Base-by-base conservation (phyloP, 805 yeast species). In the Cyberlindnera misumaiensis region DNA sequence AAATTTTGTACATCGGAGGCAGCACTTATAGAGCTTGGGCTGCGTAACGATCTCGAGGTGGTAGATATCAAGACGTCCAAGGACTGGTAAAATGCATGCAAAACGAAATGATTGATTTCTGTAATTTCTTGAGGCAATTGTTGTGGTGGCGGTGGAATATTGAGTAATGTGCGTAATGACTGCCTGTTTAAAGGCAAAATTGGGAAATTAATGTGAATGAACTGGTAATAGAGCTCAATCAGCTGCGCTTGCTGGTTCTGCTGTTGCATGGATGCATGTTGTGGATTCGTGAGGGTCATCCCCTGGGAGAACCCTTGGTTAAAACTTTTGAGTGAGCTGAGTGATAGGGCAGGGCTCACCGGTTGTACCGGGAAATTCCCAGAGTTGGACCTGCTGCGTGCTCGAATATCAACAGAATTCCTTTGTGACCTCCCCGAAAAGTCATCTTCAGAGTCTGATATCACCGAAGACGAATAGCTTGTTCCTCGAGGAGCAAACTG, bases 211-310 rank as follows among this genome's bases (percentile, higher is more conserved):
- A 63, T 57, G 40, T 65, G 70, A 22, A 65, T 59, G 48, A 69
- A 72, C 42, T 68, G 73, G 45, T 73, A 73, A 47, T 48, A 75
- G 39, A 59, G 59, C 55, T 62, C 71, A 57, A 62, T 67, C 62
- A 61, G 58, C 52, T 58, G 72, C 7, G 15, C 10, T 4, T 36
- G 34, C 7, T 35, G 33, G 9, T 18, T 9, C 35, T 44, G 25
- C 40, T 38, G 30, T 38, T 46, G 38, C 16, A 28, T 29, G 31
- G 47, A 25, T 12, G 31, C 13, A 4, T 25, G 22, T n/a, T 27
- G 31, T 8, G 16, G 38, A 22, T 7, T 12, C 14, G 28, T 8
- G 13, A 35, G 27, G 26, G 27, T 18, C 31, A 20, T 18, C 34
- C 38, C 34, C 36, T 46, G 15, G 4, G 35, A 27, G 27, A 49